Percentiles rank a stretch among this genome's conserved stretches.
Conservation (phyloP, 2,329 filamentous ascomycete genomes). For the Rosellinia necatrix region DNA sequence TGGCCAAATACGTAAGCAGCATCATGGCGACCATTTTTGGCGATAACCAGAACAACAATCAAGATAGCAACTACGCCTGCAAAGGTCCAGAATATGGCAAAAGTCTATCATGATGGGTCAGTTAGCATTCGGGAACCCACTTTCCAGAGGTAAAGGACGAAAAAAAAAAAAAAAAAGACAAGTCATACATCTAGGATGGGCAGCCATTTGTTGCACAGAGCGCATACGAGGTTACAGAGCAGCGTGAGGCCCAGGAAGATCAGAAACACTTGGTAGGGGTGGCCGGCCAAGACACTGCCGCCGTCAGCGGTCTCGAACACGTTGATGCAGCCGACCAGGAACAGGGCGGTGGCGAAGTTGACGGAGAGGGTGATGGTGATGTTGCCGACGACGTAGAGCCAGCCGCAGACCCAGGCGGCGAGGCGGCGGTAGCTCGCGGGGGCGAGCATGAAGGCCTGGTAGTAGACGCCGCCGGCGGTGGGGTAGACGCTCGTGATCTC, state of each 20-base stretch:
- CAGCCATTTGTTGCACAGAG: conserved; percentile 69
- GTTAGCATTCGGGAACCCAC: conserved; percentile 8
- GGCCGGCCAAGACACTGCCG: conserved; percentile 50
- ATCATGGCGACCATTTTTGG: conserved; percentile 68
- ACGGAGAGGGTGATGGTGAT: conserved; percentile 84
- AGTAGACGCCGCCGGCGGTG: conserved; percentile 79
- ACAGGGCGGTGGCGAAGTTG: conserved; percentile 77
- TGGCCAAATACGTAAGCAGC: conserved; percentile 69
- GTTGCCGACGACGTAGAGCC: conserved; percentile 78
- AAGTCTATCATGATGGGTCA: conserved; percentile 54
- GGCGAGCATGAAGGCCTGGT: conserved; percentile 77
- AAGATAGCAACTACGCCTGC: conserved; percentile 69
- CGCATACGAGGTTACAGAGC: conserved; percentile 66
- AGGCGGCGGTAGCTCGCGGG: conserved; percentile 63
- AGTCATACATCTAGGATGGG: conserved; percentile 69
- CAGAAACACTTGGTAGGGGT: conserved; percentile 69
- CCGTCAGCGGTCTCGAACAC: conserved; percentile 55
- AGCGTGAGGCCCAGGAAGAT: conserved; percentile 73
- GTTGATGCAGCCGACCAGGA: conserved; percentile 60
- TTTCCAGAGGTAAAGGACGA: not conserved
- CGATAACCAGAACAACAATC: conserved; percentile 65
- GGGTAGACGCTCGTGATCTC: conserved; percentile 79
- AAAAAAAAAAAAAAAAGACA: not conserved
- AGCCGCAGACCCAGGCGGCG: conserved; percentile 73
- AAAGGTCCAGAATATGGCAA: conserved; percentile 77